Evolutionary conservation across 176 grass and related monocot genomes (phyloP).

Genomic region (Poa annua): DNA sequence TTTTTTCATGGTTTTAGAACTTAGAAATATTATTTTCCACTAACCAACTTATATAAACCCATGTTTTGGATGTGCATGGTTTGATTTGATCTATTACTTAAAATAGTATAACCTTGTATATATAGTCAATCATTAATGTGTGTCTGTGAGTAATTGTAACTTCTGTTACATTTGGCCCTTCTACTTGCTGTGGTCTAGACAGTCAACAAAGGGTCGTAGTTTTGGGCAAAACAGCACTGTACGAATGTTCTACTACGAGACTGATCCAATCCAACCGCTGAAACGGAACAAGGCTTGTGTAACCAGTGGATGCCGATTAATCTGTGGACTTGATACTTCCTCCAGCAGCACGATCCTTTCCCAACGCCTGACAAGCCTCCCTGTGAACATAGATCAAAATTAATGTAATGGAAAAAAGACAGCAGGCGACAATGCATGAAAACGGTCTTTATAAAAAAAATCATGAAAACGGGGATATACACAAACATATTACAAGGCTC

Average conservation of each 20-base stretch:
- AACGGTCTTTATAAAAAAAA: no score
- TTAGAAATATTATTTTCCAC: no score
- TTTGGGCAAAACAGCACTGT: not conserved
- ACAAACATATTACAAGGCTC: not conserved
- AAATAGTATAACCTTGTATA: no score
- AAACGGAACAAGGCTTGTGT: not conserved
- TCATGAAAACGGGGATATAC: not conserved
- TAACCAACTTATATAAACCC: no score
- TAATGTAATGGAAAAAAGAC: not conserved
- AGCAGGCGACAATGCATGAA: not conserved
- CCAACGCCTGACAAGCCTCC: slow-evolving; percentile 38
- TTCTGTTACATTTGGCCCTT: not conserved
- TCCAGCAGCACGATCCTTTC: not conserved
- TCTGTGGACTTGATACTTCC: slow-evolving; percentile 6
- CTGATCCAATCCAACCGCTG: not conserved
- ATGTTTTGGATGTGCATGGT: no score
- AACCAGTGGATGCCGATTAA: not conserved
- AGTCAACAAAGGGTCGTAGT: not conserved
- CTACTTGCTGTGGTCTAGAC: not conserved
- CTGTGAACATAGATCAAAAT: slow-evolving; percentile 8
- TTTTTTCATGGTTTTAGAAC: no score
- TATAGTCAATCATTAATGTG: no score
- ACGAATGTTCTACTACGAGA: not conserved
- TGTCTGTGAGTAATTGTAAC: not conserved
- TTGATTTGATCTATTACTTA: no score